phyloP scores from a whole-genome alignment of 1,284 basidiomycete species.

The Pascua guehoae region DNA sequence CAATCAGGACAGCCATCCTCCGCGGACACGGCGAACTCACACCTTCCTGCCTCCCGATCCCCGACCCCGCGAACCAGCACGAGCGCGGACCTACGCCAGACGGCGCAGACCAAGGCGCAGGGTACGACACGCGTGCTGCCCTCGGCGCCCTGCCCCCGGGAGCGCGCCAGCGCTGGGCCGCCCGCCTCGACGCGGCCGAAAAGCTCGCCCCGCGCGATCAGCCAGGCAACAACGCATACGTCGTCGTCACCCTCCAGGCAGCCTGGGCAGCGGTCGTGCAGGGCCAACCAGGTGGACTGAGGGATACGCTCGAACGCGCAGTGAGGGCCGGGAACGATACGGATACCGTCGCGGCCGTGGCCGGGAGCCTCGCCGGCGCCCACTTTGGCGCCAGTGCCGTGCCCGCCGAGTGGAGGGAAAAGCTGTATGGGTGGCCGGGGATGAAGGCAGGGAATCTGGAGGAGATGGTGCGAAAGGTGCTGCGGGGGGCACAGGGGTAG shows the following conservation, averaged over 20 bases:
- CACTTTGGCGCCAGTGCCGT: constrained; percentile 1
- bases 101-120: too few relatives aligned
- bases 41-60: too few relatives aligned
- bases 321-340: constrained; percentile 4
- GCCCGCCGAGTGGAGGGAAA: neutral
- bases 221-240: constrained; percentile 1
- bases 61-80: too few relatives aligned
- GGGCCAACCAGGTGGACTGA: neutral
- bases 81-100: too few relatives aligned
- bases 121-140: neutral
- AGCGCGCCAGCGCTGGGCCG: neutral
- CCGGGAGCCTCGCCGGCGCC: constrained; percentile 3
- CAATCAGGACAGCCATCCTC: constrained; percentile 3
- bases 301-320: constrained; percentile 1
- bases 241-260: constrained; percentile 5
- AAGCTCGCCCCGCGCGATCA: neutral
- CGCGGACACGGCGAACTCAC: neutral
- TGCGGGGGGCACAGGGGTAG: too few relatives aligned
- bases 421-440: constrained; percentile 5
- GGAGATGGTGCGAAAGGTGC: neutral
- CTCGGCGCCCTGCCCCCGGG: neutral
- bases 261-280: neutral
- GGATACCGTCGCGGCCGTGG: constrained; percentile 8
- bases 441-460: neutral
- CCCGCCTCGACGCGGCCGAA: constrained; percentile 1